Conservation (phyloP, 2,329 filamentous ascomycete species). For the Penicillium sp. region DNA sequence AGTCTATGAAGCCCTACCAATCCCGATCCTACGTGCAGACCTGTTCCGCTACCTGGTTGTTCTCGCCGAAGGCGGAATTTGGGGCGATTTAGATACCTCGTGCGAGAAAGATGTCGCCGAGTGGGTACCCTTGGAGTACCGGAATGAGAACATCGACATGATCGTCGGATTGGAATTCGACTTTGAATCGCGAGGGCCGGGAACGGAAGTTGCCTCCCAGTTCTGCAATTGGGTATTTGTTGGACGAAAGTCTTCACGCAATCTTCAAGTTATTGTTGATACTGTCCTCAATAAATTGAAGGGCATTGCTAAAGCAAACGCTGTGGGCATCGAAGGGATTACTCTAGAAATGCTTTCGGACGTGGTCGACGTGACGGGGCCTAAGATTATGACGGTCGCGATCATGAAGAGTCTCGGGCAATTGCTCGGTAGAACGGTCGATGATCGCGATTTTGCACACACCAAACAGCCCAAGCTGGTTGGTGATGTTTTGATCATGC, state of each 20-base stretch:
- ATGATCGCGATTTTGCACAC: conserved; percentile 25
- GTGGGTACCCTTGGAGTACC: conserved; percentile 41
- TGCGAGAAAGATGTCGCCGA: conserved; percentile 36
- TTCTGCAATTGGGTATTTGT: conserved; percentile 29
- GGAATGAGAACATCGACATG: conserved; percentile 26
- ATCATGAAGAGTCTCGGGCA: conserved; percentile 21
- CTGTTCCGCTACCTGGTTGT: conserved; percentile 47
- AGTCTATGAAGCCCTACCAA: conserved; percentile 33
- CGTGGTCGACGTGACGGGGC: conserved; percentile 30
- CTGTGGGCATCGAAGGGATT: conserved; percentile 16
- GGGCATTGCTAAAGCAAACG: conserved; percentile 18
- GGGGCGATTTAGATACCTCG: conserved; percentile 43
- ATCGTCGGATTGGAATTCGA: conserved; percentile 46
- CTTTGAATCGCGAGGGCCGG: conserved; percentile 11
- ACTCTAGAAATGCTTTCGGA: conserved; percentile 29
- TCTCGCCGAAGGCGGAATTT: conserved; percentile 44
- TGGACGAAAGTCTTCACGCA: conserved; percentile 19
- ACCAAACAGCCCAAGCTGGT: conserved; percentile 25
- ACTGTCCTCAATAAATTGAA: conserved; percentile 19
- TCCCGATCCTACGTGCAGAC: conserved; percentile 45
- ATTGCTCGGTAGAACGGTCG: conserved; percentile 18
- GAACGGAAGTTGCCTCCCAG: conserved; percentile 19
- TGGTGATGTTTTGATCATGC: conserved; percentile 31
- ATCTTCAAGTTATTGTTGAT: conserved; percentile 22
- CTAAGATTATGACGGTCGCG: conserved; percentile 30